A percentile compares a stretch with the other conserved stretches of the same genome.
These are phyloP conservation scores for Carex parvula DNA, from an alignment of 176 grass and related monocot genomes.

Conservation along the genomic window DNA sequence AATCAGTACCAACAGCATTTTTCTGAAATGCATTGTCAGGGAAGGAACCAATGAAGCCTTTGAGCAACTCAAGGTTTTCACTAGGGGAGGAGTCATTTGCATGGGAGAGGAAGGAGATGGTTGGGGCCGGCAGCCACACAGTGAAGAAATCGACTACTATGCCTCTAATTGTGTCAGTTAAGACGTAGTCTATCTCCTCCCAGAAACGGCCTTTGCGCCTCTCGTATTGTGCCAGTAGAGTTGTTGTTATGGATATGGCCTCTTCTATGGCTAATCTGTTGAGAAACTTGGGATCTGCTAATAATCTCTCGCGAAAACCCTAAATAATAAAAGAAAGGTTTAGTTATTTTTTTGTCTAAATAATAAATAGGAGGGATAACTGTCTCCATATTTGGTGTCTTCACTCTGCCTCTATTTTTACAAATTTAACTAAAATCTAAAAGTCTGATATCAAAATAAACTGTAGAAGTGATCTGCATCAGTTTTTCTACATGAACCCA, in stretches of 20 bases:
- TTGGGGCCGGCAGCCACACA: conserved; percentile 97
- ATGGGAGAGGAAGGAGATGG: conserved; percentile 83
- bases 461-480: not conserved
- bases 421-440: not conserved
- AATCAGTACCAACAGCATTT: conserved; percentile 60
- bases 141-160: conserved; percentile 97
- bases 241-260: conserved; percentile 86
- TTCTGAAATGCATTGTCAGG: conserved; percentile 99
- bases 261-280: conserved; percentile 92
- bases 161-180: conserved; percentile 95
- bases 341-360: not conserved
- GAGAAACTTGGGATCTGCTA: conserved; percentile 90
- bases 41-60: conserved; percentile 70
- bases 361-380: not conserved
- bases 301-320: conserved; percentile 93
- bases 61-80: conserved; percentile 74
- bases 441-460: not conserved
- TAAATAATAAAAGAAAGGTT: conserved; percentile 34
- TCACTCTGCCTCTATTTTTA: too few species aligned
- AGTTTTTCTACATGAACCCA: not conserved
- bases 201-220: conserved; percentile 81
- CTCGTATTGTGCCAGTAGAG: conserved; percentile 86
- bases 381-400: not conserved
- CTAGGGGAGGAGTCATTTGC: conserved; percentile 58
- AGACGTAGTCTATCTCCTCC: conserved; percentile 92